Evolutionary conservation across 768 basidiomycete genomes (phyloP).

Genomic region (Naganishia vishniacii): DNA sequence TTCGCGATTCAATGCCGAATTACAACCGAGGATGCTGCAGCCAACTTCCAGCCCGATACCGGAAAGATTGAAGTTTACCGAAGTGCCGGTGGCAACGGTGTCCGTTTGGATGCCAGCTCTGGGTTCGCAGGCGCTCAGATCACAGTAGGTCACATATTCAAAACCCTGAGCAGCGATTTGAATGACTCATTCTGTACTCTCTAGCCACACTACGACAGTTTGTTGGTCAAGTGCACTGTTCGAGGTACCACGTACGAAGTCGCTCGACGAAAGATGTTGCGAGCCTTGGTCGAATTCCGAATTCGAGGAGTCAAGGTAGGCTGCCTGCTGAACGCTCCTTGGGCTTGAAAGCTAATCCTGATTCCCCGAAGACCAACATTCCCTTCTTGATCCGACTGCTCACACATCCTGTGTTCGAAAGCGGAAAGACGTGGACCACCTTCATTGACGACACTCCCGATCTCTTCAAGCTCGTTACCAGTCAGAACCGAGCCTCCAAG

Average conservation of each 20-base stretch:
- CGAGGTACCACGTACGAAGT: conserved; percentile 98
- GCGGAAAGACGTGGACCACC: conserved; percentile 97
- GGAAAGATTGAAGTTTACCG: conserved; percentile 99
- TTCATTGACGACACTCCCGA: conserved; percentile 99
- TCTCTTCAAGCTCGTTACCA: conserved; percentile 95
- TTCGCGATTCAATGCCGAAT: conserved; percentile 98
- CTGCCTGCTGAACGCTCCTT: conserved; percentile 23
- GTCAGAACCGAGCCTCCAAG: conserved; percentile 97
- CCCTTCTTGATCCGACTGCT: conserved; percentile 97
- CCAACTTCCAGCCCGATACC: conserved; percentile 92
- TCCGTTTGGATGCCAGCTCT: conserved; percentile 90
- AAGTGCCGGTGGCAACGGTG: conserved; percentile 96
- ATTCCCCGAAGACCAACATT: conserved; percentile 73
- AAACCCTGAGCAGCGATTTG: not conserved
- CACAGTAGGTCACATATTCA: conserved; percentile 58
- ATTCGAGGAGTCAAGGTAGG: conserved; percentile 91
- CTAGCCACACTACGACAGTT: conserved; percentile 94
- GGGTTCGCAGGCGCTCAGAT: conserved; percentile 99
- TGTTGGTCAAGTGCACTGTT: conserved; percentile 92
- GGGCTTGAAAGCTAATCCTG: not conserved
- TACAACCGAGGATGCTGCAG: conserved; percentile 92
- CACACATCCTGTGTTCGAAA: conserved; percentile 92
- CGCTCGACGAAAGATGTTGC: conserved; percentile 96
- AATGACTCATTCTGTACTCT: not conserved
- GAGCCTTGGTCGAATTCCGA: conserved; percentile 98